Evolutionary conservation across 116 monocot species (phyloP).

Genomic region (Iris pallida): DNA sequence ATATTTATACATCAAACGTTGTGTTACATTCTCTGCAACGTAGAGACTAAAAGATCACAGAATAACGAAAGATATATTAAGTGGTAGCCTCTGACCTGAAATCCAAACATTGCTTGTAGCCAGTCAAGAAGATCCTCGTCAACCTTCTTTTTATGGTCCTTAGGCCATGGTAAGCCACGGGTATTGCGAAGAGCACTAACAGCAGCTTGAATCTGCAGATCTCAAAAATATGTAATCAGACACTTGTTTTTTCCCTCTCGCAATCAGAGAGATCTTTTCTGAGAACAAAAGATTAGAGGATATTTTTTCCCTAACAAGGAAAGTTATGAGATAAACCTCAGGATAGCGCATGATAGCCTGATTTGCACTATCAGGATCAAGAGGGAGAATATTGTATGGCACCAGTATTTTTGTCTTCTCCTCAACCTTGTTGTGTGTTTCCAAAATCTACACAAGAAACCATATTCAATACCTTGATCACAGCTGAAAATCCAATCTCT

Average conservation of each 20-base stretch:
- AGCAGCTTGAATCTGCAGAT: constrained; percentile 80
- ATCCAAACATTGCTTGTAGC: constrained; percentile 93
- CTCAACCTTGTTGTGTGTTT: constrained; percentile 68
- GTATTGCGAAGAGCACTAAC: constrained; percentile 71
- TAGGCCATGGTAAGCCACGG: constrained; percentile 88
- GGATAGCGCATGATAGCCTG: constrained; percentile 80
- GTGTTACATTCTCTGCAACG: no score
- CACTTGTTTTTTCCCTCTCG: no score
- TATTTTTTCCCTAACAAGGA: background rate
- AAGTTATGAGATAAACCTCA: constrained; percentile 43
- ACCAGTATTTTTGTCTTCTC: constrained; percentile 74
- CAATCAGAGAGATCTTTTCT: no score
- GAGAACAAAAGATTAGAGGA: no score
- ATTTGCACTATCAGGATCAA: constrained; percentile 88
- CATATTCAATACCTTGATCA: no score
- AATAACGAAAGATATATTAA: background rate
- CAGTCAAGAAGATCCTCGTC: constrained; percentile 88
- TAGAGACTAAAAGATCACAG: background rate
- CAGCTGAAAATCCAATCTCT: no score
- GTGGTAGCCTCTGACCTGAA: constrained; percentile 48
- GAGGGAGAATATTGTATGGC: constrained; percentile 87
- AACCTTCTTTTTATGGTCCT: constrained; percentile 44
- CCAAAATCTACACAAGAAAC: constrained; percentile 47
- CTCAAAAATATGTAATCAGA: constrained; percentile 3
- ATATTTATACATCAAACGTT: background rate